phyloP scores from a whole-genome alignment of 148 eudicot species.

The Camellia lanceoleosa region DNA sequence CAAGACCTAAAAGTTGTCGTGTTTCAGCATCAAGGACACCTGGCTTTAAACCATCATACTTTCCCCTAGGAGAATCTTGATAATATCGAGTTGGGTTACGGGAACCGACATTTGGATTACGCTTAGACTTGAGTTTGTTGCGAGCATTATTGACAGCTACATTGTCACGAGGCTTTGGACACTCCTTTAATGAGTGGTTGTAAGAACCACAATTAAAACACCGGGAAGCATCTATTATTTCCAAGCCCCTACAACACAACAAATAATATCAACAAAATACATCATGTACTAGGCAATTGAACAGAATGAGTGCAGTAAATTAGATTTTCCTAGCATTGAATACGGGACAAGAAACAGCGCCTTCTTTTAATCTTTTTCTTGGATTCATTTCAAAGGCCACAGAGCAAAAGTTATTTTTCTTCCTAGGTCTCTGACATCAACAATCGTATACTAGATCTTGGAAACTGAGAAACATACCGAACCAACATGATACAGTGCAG shows the following conservation, averaged over 20 bases:
- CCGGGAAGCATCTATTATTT: conserved; percentile 67
- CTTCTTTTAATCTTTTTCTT: too few relatives aligned
- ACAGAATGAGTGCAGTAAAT: not conserved
- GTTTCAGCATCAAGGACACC: conserved; percentile 88
- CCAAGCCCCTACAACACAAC: conserved; percentile 43
- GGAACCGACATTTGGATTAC: conserved; percentile 60
- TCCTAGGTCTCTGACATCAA: too few relatives aligned
- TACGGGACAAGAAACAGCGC: too few relatives aligned
- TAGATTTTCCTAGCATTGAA: not conserved
- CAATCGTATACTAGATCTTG: too few relatives aligned
- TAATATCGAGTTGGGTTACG: conserved; percentile 80
- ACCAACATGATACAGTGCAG: too few relatives aligned
- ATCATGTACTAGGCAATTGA: not conserved
- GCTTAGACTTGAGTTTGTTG: conserved; percentile 67
- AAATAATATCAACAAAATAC: not conserved
- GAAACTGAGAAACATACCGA: too few relatives aligned
- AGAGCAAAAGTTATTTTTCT: too few relatives aligned
- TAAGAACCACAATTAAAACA: conserved; percentile 98
- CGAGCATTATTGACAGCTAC: conserved; percentile 85
- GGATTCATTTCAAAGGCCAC: too few relatives aligned
- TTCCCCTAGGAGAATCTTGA: conserved; percentile 71
- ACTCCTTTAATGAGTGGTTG: conserved; percentile 73
- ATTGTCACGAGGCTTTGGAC: conserved; percentile 89
- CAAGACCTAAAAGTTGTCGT: conserved; percentile 73
- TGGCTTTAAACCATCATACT: conserved; percentile 81